phyloP scores from a whole-genome alignment of 2,329 filamentous ascomycete genomes.

The Phyllosticta citribraziliensis region DNA sequence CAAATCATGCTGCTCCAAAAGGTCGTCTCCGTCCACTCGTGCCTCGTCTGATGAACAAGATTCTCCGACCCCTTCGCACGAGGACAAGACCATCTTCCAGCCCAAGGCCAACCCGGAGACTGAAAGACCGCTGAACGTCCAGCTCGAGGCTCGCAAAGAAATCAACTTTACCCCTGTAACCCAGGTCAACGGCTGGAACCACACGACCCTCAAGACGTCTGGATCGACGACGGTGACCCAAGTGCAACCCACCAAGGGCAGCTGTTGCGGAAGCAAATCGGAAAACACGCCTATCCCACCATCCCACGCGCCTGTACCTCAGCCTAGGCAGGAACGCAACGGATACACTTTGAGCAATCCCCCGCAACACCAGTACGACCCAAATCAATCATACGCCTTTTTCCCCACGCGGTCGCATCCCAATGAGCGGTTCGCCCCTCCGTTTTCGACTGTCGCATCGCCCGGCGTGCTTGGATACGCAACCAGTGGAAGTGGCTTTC shows the following conservation, averaged over 20 bases:
- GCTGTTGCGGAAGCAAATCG: neutral
- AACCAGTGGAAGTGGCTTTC: neutral
- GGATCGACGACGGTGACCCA: neutral
- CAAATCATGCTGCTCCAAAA: slow-evolving; percentile 5
- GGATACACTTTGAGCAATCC: neutral
- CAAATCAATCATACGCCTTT: neutral
- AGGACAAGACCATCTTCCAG: neutral
- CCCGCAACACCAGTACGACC: neutral
- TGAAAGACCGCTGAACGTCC: slow-evolving; percentile 2
- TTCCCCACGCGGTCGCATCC: neutral
- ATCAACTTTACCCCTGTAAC: neutral
- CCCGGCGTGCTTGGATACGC: neutral
- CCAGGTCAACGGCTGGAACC: slow-evolving; percentile 7
- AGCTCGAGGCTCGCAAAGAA: slow-evolving; percentile 6
- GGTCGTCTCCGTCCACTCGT: neutral
- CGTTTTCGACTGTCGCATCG: neutral
- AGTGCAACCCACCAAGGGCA: neutral
- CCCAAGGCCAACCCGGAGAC: neutral
- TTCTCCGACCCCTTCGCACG: neutral
- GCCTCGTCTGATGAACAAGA: neutral
- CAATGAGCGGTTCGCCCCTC: neutral
- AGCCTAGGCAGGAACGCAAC: neutral
- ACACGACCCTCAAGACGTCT: slow-evolving; percentile 1
- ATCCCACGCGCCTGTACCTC: neutral
- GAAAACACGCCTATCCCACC: neutral